These are phyloP conservation scores for Camelina hispida DNA, from an alignment of 345 rosid genomes.

Conservation along the genomic window DNA sequence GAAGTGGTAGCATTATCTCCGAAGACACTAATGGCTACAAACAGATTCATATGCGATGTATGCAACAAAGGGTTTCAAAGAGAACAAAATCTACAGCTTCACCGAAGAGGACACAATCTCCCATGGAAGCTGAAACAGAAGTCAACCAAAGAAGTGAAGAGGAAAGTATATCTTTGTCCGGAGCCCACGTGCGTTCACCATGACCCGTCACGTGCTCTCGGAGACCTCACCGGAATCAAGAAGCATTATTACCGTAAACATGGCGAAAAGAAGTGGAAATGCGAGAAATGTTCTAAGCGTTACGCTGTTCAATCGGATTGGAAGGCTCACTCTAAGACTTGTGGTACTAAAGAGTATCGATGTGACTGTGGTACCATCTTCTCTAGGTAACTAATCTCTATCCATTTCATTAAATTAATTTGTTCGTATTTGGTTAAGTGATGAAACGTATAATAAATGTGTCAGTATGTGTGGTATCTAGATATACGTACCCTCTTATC, in stretches of 20 bases:
- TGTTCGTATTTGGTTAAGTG: conserved; percentile 33
- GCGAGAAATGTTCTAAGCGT: conserved; percentile 79
- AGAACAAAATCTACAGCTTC: conserved; percentile 85
- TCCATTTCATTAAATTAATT: conserved; percentile 41
- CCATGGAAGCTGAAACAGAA: conserved; percentile 90
- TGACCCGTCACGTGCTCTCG: conserved; percentile 81
- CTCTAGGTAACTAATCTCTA: conserved; percentile 64
- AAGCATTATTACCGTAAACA: conserved; percentile 83
- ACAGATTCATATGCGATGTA: conserved; percentile 87
- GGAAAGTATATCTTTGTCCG: conserved; percentile 84
- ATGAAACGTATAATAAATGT: conserved; percentile 37
- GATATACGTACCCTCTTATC: conserved; percentile 36
- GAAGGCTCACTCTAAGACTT: conserved; percentile 90
- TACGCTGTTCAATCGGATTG: conserved; percentile 90
- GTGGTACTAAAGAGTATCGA: conserved; percentile 83
- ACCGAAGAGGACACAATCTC: conserved; percentile 86
- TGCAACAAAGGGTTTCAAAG: conserved; percentile 91
- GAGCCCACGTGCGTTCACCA: conserved; percentile 91
- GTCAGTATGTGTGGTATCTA: conserved; percentile 22
- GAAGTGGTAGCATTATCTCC: conserved; percentile 90
- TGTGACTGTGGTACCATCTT: conserved; percentile 92
- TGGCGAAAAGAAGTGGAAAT: conserved; percentile 92
- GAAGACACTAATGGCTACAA: conserved; percentile 86
- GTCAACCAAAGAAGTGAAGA: conserved; percentile 76
- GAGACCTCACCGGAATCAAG: conserved; percentile 85